Evolutionary conservation across 495 filamentous ascomycete species (phyloP), one percentile per base, ranked within the genome.

Genomic region (Talaromyces adpressus): DNA sequence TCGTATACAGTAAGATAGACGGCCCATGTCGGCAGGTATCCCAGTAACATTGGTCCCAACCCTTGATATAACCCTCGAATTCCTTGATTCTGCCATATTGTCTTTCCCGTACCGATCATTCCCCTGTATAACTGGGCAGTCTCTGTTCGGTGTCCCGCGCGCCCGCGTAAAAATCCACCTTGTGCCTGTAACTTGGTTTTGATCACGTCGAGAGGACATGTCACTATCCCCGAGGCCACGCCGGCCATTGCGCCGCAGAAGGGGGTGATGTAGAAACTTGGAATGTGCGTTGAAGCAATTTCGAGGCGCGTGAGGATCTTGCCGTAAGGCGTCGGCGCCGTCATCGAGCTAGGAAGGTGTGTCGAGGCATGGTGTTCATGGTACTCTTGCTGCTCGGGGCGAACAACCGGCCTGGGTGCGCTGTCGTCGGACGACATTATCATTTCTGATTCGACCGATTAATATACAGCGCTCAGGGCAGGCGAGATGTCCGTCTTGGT

Each of bases 151-250:
- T 58, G 27, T 67, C 78, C 77, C 68, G 69, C 75, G 63, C 67
- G 75, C 72, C 78, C 75, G 39, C 75, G 70, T 36, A 74, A 74
- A 82, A 93, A 88, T 4, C 90, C 90, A 62, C 93, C 93, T 72
- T 98, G 95, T 34, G 93, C 95, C 73, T 99, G 94, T 59, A 99
- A 75, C 73, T 97, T 97, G 53, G 94, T 99, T 78, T 99, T 99
- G 71, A 99, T 98, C 59, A 99, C 94, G 81, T 99, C 94, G 61
- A 99, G 85, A 20, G 94, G 94, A 71, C 94, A 99, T 51, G 94
- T 98, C 66, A 97, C 91, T 47, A 98, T 84, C 7, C 94, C 94
- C 4, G 92, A 96, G 5, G 89, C 90, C 65, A 97, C 89, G 61
- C 94, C 94, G 58, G 92, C 93, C 41, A 88, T 81, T 9, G 91